Evolutionary conservation across 139 green algal genomes (phyloP), one percentile per base, ranked within the genome.

Genomic region (Chlorella sorokiniana): DNA sequence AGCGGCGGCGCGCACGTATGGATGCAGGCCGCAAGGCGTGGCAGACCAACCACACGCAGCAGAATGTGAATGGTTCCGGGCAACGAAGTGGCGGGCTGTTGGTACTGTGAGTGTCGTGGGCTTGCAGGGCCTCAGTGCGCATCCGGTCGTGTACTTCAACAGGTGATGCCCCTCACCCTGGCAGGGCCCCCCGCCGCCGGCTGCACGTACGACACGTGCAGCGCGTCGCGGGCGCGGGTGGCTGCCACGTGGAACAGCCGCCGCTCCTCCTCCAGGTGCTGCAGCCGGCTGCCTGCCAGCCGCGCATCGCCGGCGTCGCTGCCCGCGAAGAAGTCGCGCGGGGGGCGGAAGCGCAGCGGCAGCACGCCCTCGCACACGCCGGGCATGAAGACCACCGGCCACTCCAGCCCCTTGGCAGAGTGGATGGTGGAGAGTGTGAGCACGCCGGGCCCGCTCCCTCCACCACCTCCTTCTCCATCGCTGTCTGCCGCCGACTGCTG

Each of bases 211-310:
- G 37, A 62, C 8, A 82, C 27, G 1, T 67, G 44, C 33, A 82
- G 56, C 23, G 35, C 31, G 76, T 82, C 62, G 22, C 63, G 45
- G 22, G 76, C 76, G 7, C 76, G 42, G 3, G 76, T 75, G 44
- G 62, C 63, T 2, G 76, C 76, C 10, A 82, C 76, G n/a, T 82
- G 76, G 63, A 82, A 82, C 31, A 82, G 76, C 22, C 76, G 44
- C 76, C 76, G 31, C 63, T 82, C 76, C 76, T 82, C 76, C 22
- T 59, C 76, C 16, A 74, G 40, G 31, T 75, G 76, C 31, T n/a
- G 62, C 31, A 33, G 62, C 62, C 4, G 76, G 37, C 27, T 20
- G 44, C 31, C 71, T 52, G 23, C 40, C 40, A 7, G 38, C 54
- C 2, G 71, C 45, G 8, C 27, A 44, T 44, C 31, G 16, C 11